Conservation (phyloP, 2,329 filamentous ascomycete genomes). For the Penicillium sp. region DNA sequence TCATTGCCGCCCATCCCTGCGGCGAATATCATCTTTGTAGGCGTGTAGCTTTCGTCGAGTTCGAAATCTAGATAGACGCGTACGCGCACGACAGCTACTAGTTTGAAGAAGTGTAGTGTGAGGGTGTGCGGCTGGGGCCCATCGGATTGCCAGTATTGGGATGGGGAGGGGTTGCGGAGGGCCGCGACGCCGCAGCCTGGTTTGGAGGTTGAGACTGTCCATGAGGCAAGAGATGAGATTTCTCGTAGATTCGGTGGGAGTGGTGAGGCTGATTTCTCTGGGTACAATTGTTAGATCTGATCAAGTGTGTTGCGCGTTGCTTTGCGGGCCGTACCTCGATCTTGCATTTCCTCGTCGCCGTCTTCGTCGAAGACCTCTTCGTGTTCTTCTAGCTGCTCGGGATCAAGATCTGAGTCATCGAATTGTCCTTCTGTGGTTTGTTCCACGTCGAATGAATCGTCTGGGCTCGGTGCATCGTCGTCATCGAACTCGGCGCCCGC, state of each 20-base stretch:
- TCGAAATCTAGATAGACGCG: slow-evolving; percentile 76
- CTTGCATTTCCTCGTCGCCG: slow-evolving; percentile 37
- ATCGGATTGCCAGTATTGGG: slow-evolving; percentile 66
- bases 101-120: slow-evolving; percentile 63
- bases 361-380: slow-evolving; percentile 21
- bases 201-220: slow-evolving; percentile 64
- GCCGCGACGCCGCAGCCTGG: slow-evolving; percentile 63
- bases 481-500: slow-evolving; percentile 19
- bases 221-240: slow-evolving; percentile 66
- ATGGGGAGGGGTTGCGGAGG: slow-evolving; percentile 58
- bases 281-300: neutral
- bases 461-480: slow-evolving; percentile 19
- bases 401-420: slow-evolving; percentile 22
- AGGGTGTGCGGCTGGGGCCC: slow-evolving; percentile 65
- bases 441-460: slow-evolving; percentile 16
- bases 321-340: slow-evolving; percentile 29
- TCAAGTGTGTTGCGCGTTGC: neutral
- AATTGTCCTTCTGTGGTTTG: slow-evolving; percentile 1
- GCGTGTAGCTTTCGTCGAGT: slow-evolving; percentile 93
- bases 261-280: slow-evolving; percentile 39
- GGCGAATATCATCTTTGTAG: slow-evolving; percentile 84
- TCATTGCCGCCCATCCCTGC: slow-evolving; percentile 92
- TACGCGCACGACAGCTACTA: slow-evolving; percentile 53
- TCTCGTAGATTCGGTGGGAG: slow-evolving; percentile 55
- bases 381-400: slow-evolving; percentile 22